Evolutionary conservation across 768 basidiomycete genomes (phyloP), one percentile per base, ranked within the genome.

Genomic region (Amanita brunnescens): DNA sequence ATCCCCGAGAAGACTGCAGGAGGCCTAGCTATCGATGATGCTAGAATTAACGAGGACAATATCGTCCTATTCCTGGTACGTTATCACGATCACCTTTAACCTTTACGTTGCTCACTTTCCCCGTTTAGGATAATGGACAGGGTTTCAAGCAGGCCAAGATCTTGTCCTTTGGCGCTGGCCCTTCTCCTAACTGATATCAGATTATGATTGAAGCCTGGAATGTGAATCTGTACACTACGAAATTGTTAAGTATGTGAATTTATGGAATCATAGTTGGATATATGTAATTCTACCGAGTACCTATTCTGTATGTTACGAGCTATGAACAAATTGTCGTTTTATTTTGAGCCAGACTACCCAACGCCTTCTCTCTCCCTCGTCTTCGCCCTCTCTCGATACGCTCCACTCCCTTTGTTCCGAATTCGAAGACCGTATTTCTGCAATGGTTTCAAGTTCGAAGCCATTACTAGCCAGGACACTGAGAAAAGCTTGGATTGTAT

Each of bases 281-380:
- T 47, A 35, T 48, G 24, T 48, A 38, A 35, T 30, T 47, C 23
- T 47, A 35, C 5, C 6, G 41, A 20, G 20, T 21, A n/a, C 16
- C n/a, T 47, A 35, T 21, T 5, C 34, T 23, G 16, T 29, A 29
- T 7, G 26, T 29, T 29, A 47, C 45, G 29, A 29, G 20, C 6
- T 46, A 9, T 20, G 44, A 14, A 46, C 33, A 34, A 32, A 30
- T 29, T 26, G 18, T 80, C 82, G 81, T 55, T 66, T 74, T 32
- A 85, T 58, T 54, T 70, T 62, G 29, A 86, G 75, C 79, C 83
- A 87, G 38, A 90, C 70, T 16, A 89, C 71, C 86, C 87, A 89
- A 18, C 73, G 66, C 55, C 85, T 74, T 57, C 83, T 70, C 56
- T 85, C 84, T n/a, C 60, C 68, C 37, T 89, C 87, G 37, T 83